Conservation (phyloP, 1,284 basidiomycete genomes). For the Cryptococcus sp. region DNA sequence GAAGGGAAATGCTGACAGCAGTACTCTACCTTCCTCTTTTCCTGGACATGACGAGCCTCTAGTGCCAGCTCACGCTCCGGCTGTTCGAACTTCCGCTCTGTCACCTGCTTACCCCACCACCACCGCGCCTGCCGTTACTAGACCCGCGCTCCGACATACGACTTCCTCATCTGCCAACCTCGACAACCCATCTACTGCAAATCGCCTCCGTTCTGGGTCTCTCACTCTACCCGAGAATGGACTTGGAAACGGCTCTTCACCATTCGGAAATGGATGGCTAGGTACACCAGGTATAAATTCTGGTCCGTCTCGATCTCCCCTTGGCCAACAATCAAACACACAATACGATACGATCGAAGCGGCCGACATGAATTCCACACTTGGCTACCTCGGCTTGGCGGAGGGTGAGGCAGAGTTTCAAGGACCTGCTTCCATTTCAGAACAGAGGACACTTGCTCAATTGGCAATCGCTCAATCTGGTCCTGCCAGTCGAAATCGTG, state of each 20-base stretch:
- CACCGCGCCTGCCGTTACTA: constrained; percentile 19
- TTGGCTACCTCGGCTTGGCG: constrained; percentile 91
- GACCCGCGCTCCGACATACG: constrained; percentile 72
- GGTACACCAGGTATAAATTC: constrained; percentile 50
- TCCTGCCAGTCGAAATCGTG: constrained; percentile 68
- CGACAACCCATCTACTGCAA: constrained; percentile 54
- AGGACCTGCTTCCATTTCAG: constrained; percentile 73
- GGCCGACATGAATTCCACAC: constrained; percentile 81
- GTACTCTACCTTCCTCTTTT: constrained; percentile 45
- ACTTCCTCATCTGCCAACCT: constrained; percentile 58
- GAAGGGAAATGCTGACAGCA: constrained; percentile 11
- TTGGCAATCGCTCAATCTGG: constrained; percentile 68
- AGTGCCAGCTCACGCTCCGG: constrained; percentile 7
- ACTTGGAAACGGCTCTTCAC: constrained; percentile 78
- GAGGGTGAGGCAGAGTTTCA: constrained; percentile 46
- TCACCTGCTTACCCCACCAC: constrained; percentile 31
- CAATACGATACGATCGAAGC: constrained; percentile 48
- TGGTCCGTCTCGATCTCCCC: constrained; percentile 24
- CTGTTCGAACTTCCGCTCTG: constrained; percentile 34
- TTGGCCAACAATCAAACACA: constrained; percentile 17
- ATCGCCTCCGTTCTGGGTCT: constrained; percentile 82
- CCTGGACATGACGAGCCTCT: constrained; percentile 13
- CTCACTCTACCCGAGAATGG: constrained; percentile 67
- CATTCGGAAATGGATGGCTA: constrained; percentile 84
- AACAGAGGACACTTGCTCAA: constrained; percentile 78